These are phyloP conservation scores for Fusarium chuoi DNA, from an alignment of 2,329 filamentous ascomycete species.

Conservation along the genomic window DNA sequence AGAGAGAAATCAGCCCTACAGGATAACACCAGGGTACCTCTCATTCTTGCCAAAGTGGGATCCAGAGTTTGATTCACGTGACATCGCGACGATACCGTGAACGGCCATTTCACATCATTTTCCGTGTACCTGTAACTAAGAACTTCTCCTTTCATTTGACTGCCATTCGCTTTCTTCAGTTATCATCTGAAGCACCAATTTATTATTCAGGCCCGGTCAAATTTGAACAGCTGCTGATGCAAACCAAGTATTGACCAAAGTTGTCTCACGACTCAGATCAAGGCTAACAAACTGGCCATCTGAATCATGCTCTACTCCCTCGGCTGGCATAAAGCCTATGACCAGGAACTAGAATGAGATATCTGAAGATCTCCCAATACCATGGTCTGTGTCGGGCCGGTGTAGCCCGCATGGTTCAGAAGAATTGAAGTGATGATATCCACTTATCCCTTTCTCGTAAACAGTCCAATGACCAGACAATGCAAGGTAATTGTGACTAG, in stretches of 20 bases:
- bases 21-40: neutral
- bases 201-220: too few relatives aligned
- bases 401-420: neutral
- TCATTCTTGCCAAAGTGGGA: neutral
- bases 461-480: neutral
- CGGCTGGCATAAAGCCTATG: neutral
- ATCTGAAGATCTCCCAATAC: neutral
- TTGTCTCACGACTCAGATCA: neutral
- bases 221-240: neutral
- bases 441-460: neutral
- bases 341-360: neutral
- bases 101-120: neutral
- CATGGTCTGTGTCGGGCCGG: neutral
- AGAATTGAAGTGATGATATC: neutral
- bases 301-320: neutral
- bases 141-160: neutral
- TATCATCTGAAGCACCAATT: accelerated
- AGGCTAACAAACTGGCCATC: neutral
- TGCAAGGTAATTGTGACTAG: neutral
- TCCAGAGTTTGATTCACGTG: constrained; percentile 9
- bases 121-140: too few relatives aligned
- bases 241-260: neutral
- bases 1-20: neutral
- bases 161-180: accelerated
- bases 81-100: constrained; percentile 5